These are phyloP conservation scores for Phytopythium montanum DNA, from an alignment of 352 stramenopile genomes.

Conservation along the genomic window DNA sequence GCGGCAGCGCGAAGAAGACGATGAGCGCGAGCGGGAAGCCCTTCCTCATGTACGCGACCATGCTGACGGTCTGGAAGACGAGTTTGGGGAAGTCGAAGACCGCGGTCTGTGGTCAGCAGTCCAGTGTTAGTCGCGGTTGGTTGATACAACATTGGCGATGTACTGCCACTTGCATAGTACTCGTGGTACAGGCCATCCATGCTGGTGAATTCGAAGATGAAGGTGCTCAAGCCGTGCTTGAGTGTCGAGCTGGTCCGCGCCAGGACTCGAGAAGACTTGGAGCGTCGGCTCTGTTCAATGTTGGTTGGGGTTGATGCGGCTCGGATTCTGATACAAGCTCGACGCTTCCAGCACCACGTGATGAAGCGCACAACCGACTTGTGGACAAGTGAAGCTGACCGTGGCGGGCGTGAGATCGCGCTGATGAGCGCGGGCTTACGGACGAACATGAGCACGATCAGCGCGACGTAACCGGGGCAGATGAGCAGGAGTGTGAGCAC, in stretches of 20 bases:
- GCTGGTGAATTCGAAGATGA: slow-evolving; percentile 25
- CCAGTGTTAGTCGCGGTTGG: not conserved
- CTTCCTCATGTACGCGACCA: slow-evolving; percentile 31
- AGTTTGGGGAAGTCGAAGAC: slow-evolving; percentile 39
- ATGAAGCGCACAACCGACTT: slow-evolving; percentile 4
- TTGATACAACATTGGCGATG: not conserved
- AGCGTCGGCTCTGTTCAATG: not conserved
- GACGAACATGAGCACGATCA: slow-evolving; percentile 35
- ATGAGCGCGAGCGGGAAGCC: slow-evolving; percentile 40
- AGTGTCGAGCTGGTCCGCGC: not conserved
- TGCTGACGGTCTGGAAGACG: slow-evolving; percentile 34
- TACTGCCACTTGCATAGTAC: slow-evolving; percentile 26
- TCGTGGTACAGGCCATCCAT: slow-evolving; percentile 35
- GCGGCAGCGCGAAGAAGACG: slow-evolving; percentile 28
- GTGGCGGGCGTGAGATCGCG: slow-evolving; percentile 14
- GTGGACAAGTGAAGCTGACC: slow-evolving; percentile 15
- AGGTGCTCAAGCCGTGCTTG: slow-evolving; percentile 10
- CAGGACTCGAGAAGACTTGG: not conserved
- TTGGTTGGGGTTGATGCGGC: not conserved
- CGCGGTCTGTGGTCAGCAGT: slow-evolving; percentile 12
- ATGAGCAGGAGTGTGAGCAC: slow-evolving; percentile 28
- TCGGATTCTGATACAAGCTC: not conserved
- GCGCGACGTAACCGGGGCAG: slow-evolving; percentile 24
- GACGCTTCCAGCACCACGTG: not conserved
- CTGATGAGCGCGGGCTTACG: slow-evolving; percentile 16